Conservation (phyloP, 331 rosid genomes). For the Phaseolus coccineus region DNA sequence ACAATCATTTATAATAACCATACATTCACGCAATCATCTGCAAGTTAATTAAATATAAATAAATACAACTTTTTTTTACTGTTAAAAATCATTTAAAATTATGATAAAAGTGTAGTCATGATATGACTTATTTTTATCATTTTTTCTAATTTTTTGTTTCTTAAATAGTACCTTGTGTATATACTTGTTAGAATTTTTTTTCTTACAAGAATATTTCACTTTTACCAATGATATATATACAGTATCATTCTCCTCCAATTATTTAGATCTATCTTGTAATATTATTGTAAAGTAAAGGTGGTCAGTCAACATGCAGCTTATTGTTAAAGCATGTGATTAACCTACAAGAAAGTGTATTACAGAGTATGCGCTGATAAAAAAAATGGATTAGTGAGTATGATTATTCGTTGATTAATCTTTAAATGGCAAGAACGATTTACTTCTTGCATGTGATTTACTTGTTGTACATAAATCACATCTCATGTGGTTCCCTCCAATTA, state of each 20-base stretch:
- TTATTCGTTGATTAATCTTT: not conserved
- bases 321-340: not conserved
- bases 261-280: not conserved
- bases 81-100: not conserved
- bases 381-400: not conserved
- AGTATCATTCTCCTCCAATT: not conserved
- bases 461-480: no score
- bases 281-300: not conserved
- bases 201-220: not conserved
- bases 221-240: not conserved
- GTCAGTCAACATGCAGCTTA: not conserved
- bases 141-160: not conserved
- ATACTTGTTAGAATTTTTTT: not conserved
- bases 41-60: slow-evolving; percentile 34
- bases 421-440: not conserved
- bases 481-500: no score
- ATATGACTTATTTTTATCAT: not conserved
- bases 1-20: not conserved
- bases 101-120: not conserved
- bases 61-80: not conserved
- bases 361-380: not conserved
- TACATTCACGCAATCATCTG: slow-evolving; percentile 64
- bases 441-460: not conserved
- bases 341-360: not conserved
- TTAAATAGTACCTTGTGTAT: not conserved